Base-by-base conservation (phyloP, 1,284 basidiomycete species). In the Tilletiopsis washingtonensis region DNA sequence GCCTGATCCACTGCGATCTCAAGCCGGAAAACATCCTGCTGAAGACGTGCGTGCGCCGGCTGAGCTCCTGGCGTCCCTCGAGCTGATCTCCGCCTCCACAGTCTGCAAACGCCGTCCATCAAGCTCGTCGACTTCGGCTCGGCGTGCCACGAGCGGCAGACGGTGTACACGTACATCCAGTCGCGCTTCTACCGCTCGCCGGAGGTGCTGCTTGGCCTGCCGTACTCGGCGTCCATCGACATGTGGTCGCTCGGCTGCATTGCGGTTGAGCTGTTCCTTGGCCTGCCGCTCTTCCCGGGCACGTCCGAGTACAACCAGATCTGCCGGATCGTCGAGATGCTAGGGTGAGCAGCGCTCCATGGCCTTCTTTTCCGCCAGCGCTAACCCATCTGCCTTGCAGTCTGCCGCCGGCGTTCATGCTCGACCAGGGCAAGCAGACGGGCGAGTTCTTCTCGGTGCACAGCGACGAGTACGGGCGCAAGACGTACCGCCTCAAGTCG, bases 61-160 rank as follows among this genome's bases (percentile, higher is more conserved):
- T 5, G 12, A 19, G 26, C 21, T 1, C 9, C 23, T 34, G 12
- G 12, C 12, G 12, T 34, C 12, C 12, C 43, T 49, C 19, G 32
- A 23, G 7, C 25, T 14, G 17, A 49, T 45, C 54, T 50, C 45
- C 51, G 42, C 11, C 44, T 40, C 9, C 34, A 17, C 70, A 93
- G 88, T 25, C 79, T 98, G 32, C 91, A 96, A 79, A 91, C 91
- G 25, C 94, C 94, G 1, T 86, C 90, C 74, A 97, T 98, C 79
- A 98, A 98, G 76, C 87, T 98, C 51, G 97, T 99, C 72, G 93
- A 99, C 77, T 98, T 97, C 76, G 94, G 93, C 43, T 97, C 91
- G 17, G 91, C 93, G 17, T 98, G 94, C 73, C 91, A 97, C 74
- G 94, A 97, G 75, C 84, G 89, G 65, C 91, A 97, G 76, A 99